These are phyloP conservation scores for Striga asiatica DNA, from an alignment of 257 asterid genomes.

Conservation along the genomic window DNA sequence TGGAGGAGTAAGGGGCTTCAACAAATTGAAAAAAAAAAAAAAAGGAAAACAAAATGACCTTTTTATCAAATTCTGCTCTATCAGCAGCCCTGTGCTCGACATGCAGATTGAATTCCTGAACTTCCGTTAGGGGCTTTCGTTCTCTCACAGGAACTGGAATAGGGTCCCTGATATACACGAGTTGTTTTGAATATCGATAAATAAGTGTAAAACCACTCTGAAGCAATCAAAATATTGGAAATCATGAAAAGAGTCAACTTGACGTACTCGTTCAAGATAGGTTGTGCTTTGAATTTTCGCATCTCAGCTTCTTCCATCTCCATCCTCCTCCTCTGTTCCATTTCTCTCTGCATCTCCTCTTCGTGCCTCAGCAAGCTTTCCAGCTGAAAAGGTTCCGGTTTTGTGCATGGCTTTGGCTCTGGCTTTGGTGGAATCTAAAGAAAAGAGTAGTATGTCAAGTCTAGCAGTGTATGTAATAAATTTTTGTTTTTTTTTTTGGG, in stretches of 20 bases:
- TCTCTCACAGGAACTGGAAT: slow-evolving; percentile 71
- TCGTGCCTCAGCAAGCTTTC: slow-evolving; percentile 82
- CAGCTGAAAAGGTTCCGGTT: slow-evolving; percentile 77
- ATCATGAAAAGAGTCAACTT: not conserved
- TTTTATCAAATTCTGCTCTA: slow-evolving; percentile 78
- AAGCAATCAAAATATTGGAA: not conserved
- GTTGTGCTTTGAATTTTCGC: slow-evolving; percentile 82
- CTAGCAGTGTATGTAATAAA: not conserved
- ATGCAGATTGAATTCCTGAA: slow-evolving; percentile 70
- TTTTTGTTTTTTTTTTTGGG: too few relatives aligned
- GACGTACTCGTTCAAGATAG: slow-evolving; percentile 68
- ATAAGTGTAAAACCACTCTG: not conserved
- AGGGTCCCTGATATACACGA: slow-evolving; percentile 55
- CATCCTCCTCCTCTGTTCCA: slow-evolving; percentile 63
- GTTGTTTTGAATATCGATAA: not conserved
- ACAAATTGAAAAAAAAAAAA: too few relatives aligned
- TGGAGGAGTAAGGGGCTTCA: too few relatives aligned
- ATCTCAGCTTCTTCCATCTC: slow-evolving; percentile 74
- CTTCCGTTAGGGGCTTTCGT: slow-evolving; percentile 74
- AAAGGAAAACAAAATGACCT: slow-evolving; percentile 25
- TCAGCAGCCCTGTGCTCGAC: slow-evolving; percentile 64
- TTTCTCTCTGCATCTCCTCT: slow-evolving; percentile 78
- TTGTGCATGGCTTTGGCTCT: slow-evolving; percentile 84
- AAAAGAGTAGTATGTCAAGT: not conserved
- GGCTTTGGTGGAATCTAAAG: slow-evolving; percentile 86